Percentiles rank a stretch among this genome's conserved stretches.
Evolutionary conservation across 2,329 filamentous ascomycete genomes (phyloP).

Genomic region (Davidsoniella virescens): DNA sequence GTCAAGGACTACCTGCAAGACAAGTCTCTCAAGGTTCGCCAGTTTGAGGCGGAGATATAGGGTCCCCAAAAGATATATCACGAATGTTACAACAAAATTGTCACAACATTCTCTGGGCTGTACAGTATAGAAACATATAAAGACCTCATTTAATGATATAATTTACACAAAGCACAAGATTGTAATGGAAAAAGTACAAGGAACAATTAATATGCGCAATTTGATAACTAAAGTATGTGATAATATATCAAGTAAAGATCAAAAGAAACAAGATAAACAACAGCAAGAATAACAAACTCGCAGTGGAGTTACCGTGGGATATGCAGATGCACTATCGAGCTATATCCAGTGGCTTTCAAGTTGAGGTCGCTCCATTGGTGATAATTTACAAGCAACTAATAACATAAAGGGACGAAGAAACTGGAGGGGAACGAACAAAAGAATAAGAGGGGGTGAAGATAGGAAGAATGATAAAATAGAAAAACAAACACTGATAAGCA

Average conservation of each 20-base stretch:
- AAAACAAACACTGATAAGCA: too few relatives aligned
- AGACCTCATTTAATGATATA: not conserved
- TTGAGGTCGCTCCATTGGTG: too few relatives aligned
- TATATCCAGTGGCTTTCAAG: not conserved
- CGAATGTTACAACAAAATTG: not conserved
- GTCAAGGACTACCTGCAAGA: conserved; percentile 70
- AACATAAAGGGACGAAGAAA: not conserved
- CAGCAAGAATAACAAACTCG: not conserved
- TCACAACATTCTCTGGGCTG: too few relatives aligned
- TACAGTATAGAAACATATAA: too few relatives aligned
- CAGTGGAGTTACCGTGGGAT: conserved; percentile 3
- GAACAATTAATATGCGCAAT: too few relatives aligned
- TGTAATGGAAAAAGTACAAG: too few relatives aligned
- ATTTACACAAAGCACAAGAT: too few relatives aligned
- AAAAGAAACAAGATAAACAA: conserved; percentile 1
- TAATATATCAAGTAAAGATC: not conserved
- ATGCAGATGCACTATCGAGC: conserved; percentile 7
- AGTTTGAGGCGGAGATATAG: conserved; percentile 47
- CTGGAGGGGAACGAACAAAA: not conserved
- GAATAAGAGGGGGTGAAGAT: too few relatives aligned
- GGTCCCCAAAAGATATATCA: not conserved
- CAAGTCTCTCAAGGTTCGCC: conserved; percentile 61
- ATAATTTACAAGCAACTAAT: not conserved
- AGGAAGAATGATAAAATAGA: too few relatives aligned
- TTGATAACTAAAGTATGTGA: not conserved